These are phyloP conservation scores for Colletotrichum liriopes DNA, from an alignment of 2,329 filamentous ascomycete species.

Conservation along the genomic window DNA sequence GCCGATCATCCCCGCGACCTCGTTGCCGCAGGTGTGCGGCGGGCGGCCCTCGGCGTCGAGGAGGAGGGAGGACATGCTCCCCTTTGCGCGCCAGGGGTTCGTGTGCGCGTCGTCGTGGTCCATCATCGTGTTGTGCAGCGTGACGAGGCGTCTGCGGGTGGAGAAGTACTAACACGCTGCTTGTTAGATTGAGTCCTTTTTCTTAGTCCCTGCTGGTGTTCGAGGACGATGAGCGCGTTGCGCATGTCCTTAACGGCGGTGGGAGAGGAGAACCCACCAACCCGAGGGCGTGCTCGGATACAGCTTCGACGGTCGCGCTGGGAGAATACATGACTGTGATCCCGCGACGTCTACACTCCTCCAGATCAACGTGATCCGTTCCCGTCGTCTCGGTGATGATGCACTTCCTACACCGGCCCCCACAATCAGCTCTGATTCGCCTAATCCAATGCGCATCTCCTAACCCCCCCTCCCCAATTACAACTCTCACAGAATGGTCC, in stretches of 20 bases:
- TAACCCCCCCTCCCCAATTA: neutral
- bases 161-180: conserved; percentile 43
- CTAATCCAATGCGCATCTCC: neutral
- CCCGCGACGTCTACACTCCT: conserved; percentile 43
- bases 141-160: conserved; percentile 44
- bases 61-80: conserved; percentile 43
- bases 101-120: conserved; percentile 28
- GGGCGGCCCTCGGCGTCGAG: conserved; percentile 43
- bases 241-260: neutral
- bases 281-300: conserved; percentile 47
- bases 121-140: conserved; percentile 44
- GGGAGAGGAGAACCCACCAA: conserved; percentile 37
- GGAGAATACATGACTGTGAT: conserved; percentile 46
- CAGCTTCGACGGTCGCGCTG: conserved; percentile 44
- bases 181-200: neutral
- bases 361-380: conserved; percentile 47
- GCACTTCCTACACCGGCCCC: conserved; percentile 42
- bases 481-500: no score
- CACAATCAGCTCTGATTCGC: neutral
- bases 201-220: neutral
- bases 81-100: conserved; percentile 43
- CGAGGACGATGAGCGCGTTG: neutral
- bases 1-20: conserved; percentile 49
- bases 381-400: conserved; percentile 47
- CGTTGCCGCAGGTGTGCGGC: conserved; percentile 49